phyloP scores from a whole-genome alignment of 2,329 filamentous ascomycete genomes.

The Ascochyta viciae-villosae region DNA sequence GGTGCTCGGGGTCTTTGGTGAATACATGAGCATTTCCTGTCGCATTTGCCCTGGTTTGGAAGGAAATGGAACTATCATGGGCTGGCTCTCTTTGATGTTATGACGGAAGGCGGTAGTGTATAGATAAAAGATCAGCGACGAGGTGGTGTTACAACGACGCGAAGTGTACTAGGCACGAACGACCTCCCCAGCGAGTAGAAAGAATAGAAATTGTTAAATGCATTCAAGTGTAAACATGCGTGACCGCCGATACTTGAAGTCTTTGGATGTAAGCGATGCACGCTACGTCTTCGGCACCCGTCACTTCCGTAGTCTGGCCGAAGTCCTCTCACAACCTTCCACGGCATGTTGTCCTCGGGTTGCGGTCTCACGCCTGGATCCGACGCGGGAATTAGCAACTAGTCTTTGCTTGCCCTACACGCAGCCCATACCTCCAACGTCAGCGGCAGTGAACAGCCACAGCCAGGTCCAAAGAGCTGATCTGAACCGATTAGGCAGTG shows the following conservation, averaged over 20 bases:
- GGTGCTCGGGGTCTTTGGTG: conserved; percentile 11
- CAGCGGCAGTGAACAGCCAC: not conserved
- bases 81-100: conserved; percentile 23
- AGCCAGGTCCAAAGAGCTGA: too few species aligned
- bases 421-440: not conserved
- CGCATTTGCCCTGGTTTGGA: conserved; percentile 17
- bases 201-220: not conserved
- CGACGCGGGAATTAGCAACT: too few species aligned
- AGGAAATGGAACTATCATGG: conserved; percentile 10
- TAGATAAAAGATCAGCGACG: conserved; percentile 15
- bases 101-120: conserved; percentile 13
- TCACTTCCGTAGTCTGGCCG: too few species aligned
- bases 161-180: conserved; percentile 4
- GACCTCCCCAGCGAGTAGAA: conserved; percentile 4
- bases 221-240: not conserved
- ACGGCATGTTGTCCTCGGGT: too few species aligned
- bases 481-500: too few species aligned
- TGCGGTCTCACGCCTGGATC: too few species aligned
- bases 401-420: not conserved
- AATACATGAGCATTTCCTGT: conserved; percentile 21
- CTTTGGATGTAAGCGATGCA: too few species aligned
- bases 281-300: too few species aligned
- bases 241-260: too few species aligned
- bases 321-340: too few species aligned
- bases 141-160: conserved; percentile 1